phyloP scores from a whole-genome alignment of 208 protist species.

The Trypanosoma lewisi region DNA sequence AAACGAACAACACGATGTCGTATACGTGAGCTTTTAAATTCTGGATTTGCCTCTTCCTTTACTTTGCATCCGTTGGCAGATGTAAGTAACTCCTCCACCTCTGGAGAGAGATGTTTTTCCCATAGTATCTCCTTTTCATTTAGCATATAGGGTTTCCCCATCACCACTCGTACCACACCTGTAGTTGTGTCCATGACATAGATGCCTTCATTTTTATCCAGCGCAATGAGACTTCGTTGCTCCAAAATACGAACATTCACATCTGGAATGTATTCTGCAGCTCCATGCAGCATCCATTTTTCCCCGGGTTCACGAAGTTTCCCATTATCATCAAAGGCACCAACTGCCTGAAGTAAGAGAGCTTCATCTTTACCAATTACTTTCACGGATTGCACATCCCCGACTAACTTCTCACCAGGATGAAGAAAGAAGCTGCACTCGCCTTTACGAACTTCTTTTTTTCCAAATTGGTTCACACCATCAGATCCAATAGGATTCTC shows the following conservation, averaged over 20 bases:
- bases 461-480: slow-evolving; percentile 78
- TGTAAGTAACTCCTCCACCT: slow-evolving; percentile 91
- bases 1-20: slow-evolving; percentile 89
- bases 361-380: slow-evolving; percentile 93
- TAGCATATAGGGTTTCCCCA: slow-evolving; percentile 93
- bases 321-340: slow-evolving; percentile 65
- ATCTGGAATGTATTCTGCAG: slow-evolving; percentile 90
- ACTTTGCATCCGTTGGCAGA: slow-evolving; percentile 44
- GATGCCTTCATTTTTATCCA: slow-evolving; percentile 97
- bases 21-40: slow-evolving; percentile 42
- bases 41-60: slow-evolving; percentile 26
- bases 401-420: slow-evolving; percentile 90
- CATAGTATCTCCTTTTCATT: slow-evolving; percentile 94
- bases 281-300: slow-evolving; percentile 94
- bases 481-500: slow-evolving; percentile 72
- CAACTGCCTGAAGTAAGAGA: slow-evolving; percentile 89
- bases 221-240: slow-evolving; percentile 83
- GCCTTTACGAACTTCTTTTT: slow-evolving; percentile 82
- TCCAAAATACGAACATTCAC: slow-evolving; percentile 91
- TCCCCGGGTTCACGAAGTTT: slow-evolving; percentile 75
- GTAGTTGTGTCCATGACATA: slow-evolving; percentile 94
- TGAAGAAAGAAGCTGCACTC: slow-evolving; percentile 94
- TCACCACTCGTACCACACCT: slow-evolving; percentile 86
- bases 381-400: slow-evolving; percentile 79
- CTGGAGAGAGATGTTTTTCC: slow-evolving; percentile 88